These are phyloP conservation scores for Cucumis sativus DNA, from an alignment of 306 rosid species.

Conservation along the genomic window Cucumber_9930_V3 NC_026656.2:22555001-22555500, in stretches of 20 bases:
- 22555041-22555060: too few relatives aligned
- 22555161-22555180: background rate
- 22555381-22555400: background rate
- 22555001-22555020: too few relatives aligned
- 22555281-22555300: background rate
- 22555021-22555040: too few relatives aligned
- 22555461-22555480: background rate
- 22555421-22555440: background rate
- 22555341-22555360: background rate
- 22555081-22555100: too few relatives aligned
- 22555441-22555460: slow-evolving; percentile 1
- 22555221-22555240: background rate
- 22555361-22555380: background rate
- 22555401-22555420: background rate
- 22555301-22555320: background rate
- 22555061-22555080: too few relatives aligned
- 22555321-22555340: background rate
- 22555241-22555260: background rate
- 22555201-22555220: background rate
- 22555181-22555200: background rate
- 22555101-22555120: too few relatives aligned
- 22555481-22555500: slow-evolving; percentile 5
- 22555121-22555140: too few relatives aligned
- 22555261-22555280: background rate
- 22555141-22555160: background rate